Base-by-base conservation (phyloP, 345 rosid species). In the Pugionium dolabratum region DNA sequence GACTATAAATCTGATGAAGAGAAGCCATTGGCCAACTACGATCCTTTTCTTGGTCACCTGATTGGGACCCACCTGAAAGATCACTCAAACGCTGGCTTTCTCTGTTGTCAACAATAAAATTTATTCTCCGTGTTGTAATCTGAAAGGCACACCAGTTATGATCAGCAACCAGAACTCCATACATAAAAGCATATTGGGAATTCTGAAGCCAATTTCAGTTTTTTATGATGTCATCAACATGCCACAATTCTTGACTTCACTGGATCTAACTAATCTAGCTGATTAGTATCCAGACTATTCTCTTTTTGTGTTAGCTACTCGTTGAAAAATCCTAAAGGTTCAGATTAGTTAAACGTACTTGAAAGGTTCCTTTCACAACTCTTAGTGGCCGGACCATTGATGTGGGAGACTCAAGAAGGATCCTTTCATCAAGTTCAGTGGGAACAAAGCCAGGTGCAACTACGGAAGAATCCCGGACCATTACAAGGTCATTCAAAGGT, bases 301-400 rank as follows among this genome's bases (percentile, higher is more conserved):
- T 47, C 27, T 33, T 10, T 3, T 28, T 67, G 2, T 33, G 48
- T 67, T 54, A 60, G 59, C 54, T 62, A 62, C 31, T 47, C 40
- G 11, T 54, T 8, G 8, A 54, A 47, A 55, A 62, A 26, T 30
- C 33, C 40, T 67, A 67, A 60, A 67, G 26, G 36, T 31, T 54
- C 35, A 62, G 51, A 59, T 61, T 48, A 55, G 69, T 67, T 33
- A 33, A 70, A 77, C 85, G 72, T 85, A 89, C 99, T 69, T 95
- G 99, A 77, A 91, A 89, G 60, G 87, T 95, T 84, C 99, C 99
- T 54, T 69, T 85, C 61, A 84, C 75, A 76, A 89, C 94, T 76
- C 86, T 78, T 66, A 91, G 77, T 2, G 96, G 96, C 50, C 95
- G 86, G 76, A 95, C 95, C 97, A 95, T 95, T 45, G 97, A 89